Evolutionary conservation across 257 asterid species (phyloP).

Genomic region (Eucommia ulmoides): DNA sequence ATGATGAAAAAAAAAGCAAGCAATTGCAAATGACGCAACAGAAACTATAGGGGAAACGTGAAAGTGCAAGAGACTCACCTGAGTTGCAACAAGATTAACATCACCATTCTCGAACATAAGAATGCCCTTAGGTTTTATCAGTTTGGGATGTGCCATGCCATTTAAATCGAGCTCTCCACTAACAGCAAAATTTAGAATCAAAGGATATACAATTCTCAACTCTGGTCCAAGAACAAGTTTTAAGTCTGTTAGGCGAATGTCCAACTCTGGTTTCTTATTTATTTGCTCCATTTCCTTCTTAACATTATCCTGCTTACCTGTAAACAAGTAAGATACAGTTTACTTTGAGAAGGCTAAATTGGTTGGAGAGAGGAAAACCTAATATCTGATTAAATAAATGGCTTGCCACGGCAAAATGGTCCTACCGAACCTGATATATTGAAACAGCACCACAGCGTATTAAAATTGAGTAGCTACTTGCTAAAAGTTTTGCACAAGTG

Average conservation of each 20-base stretch:
- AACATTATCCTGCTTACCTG: constrained; percentile 69
- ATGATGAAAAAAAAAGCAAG: constrained; percentile 7
- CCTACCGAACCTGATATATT: no score
- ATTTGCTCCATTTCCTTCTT: constrained; percentile 67
- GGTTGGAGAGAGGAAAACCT: no score
- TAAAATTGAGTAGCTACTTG: no score
- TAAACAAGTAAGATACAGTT: constrained; percentile 11
- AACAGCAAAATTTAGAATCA: constrained; percentile 92
- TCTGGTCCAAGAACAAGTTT: constrained; percentile 89
- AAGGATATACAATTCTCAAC: constrained; percentile 79
- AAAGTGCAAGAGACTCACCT: constrained; percentile 30
- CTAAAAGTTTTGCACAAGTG: no score
- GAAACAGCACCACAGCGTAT: no score
- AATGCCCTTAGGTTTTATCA: constrained; percentile 87
- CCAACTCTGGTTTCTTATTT: constrained; percentile 71
- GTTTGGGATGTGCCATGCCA: constrained; percentile 88
- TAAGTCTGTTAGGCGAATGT: constrained; percentile 70
- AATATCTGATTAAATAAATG: no score
- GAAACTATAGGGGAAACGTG: constrained; percentile 7
- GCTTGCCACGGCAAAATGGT: no score
- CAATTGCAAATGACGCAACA: constrained; percentile 4
- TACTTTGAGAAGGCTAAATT: background rate
- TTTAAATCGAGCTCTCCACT: constrained; percentile 96
- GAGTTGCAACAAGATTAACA: constrained; percentile 98
- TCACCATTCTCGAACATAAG: constrained; percentile 90